Conservation (phyloP, 1,284 basidiomycete species). For the Apiotrichum gracile region DNA sequence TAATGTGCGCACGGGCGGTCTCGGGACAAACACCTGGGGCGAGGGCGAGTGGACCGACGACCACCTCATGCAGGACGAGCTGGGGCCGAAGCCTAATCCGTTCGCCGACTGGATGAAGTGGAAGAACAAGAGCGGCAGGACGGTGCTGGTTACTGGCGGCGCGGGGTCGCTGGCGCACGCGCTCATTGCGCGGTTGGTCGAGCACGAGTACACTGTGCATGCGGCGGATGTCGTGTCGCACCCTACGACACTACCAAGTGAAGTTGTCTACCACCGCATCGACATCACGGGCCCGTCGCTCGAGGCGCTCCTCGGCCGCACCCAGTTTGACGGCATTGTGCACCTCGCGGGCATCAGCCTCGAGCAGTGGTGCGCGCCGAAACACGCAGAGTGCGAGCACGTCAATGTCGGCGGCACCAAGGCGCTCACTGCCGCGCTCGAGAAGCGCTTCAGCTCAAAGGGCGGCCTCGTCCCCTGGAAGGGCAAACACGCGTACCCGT, state of each 20-base stretch:
- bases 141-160: slow-evolving; percentile 39
- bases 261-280: slow-evolving; percentile 18
- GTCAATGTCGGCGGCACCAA: slow-evolving; percentile 37
- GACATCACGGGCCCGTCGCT: slow-evolving; percentile 19
- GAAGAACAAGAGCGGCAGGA: slow-evolving; percentile 46
- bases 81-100: not conserved
- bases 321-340: slow-evolving; percentile 29
- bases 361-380: slow-evolving; percentile 36
- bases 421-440: slow-evolving; percentile 25
- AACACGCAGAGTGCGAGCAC: slow-evolving; percentile 29
- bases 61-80: slow-evolving; percentile 6
- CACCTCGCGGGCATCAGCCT: slow-evolving; percentile 42
- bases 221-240: slow-evolving; percentile 27
- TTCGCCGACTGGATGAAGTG: slow-evolving; percentile 1
- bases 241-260: slow-evolving; percentile 17
- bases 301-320: slow-evolving; percentile 11
- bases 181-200: not conserved
- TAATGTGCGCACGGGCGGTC: not conserved
- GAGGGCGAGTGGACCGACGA: slow-evolving; percentile 5
- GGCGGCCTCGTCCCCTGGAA: not conserved
- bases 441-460: not conserved
- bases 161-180: slow-evolving; percentile 36
- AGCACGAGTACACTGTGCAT: slow-evolving; percentile 25
- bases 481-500: slow-evolving; percentile 20
- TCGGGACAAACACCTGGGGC: slow-evolving; percentile 1